Percentiles rank a stretch among this genome's conserved stretches.
These are phyloP conservation scores for Lactifluus hygrophoroides DNA, from an alignment of 768 basidiomycete genomes.

Conservation along the genomic window DNA sequence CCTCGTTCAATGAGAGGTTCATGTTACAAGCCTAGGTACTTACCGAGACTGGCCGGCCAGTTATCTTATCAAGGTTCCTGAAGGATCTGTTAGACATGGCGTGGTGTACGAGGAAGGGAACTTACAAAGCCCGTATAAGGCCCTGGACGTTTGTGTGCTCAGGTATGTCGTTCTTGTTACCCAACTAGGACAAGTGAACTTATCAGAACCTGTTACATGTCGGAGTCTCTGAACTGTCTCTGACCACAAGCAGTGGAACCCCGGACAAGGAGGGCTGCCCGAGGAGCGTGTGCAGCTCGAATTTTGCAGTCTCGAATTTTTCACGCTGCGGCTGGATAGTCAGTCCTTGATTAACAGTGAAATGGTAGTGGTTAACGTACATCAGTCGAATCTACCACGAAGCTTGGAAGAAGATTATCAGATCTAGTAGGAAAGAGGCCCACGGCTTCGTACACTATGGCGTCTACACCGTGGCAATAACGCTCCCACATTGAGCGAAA, in stretches of 20 bases:
- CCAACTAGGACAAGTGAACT: slow-evolving; percentile 42
- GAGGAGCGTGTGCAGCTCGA: slow-evolving; percentile 77
- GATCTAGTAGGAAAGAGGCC: not conserved
- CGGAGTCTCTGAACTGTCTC: slow-evolving; percentile 42
- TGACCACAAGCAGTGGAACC: slow-evolving; percentile 76
- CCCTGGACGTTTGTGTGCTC: slow-evolving; percentile 74
- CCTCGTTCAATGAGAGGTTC: not conserved
- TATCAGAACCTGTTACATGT: not conserved
- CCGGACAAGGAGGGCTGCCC: slow-evolving; percentile 53
- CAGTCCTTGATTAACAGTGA: not conserved
- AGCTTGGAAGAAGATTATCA: slow-evolving; percentile 38
- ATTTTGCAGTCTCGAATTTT: slow-evolving; percentile 74
- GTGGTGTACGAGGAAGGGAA: slow-evolving; percentile 7
- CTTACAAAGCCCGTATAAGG: slow-evolving; percentile 69
- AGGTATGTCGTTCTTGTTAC: slow-evolving; percentile 88
- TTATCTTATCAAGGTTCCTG: slow-evolving; percentile 73
- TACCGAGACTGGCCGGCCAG: slow-evolving; percentile 78
- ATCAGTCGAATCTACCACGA: slow-evolving; percentile 88
- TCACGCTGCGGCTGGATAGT: slow-evolving; percentile 42
- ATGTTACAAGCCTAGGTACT: slow-evolving; percentile 27
- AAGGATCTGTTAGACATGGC: not conserved
- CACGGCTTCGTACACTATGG: slow-evolving; percentile 60
- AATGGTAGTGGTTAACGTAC: slow-evolving; percentile 36
- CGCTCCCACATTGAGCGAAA: slow-evolving; percentile 95
- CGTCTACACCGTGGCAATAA: slow-evolving; percentile 89